A percentile compares a stretch with the other conserved stretches of the same genome.
Evolutionary conservation across 2,329 filamentous ascomycete species (phyloP).

Genomic region (Coniochaeta sp.): DNA sequence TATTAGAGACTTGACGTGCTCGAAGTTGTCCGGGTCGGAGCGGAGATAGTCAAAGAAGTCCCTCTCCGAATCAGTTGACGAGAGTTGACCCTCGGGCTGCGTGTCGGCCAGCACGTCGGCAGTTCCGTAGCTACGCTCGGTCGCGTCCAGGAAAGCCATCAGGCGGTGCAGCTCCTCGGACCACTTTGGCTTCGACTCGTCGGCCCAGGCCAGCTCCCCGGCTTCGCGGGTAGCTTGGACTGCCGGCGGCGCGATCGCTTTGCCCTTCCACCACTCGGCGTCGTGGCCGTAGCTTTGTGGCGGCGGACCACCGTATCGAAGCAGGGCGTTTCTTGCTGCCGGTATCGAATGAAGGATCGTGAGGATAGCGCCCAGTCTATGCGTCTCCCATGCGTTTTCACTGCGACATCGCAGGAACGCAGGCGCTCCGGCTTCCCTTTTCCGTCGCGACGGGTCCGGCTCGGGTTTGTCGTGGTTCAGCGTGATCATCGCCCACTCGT

Average conservation of each 20-base stretch:
- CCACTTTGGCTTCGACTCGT: constrained; percentile 28
- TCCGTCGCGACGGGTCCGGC: constrained; percentile 34
- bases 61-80: constrained; percentile 26
- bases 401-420: constrained; percentile 42
- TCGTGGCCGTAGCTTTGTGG: constrained; percentile 45
- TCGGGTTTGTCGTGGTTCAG: constrained; percentile 25
- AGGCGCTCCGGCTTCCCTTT: constrained; percentile 34
- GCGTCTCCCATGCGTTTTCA: constrained; percentile 17
- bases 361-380: constrained; percentile 44
- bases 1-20: constrained; percentile 4
- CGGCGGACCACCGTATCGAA: constrained; percentile 30
- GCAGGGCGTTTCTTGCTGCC: constrained; percentile 46
- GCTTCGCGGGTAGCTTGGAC: constrained; percentile 22
- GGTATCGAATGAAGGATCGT: constrained; percentile 56
- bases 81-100: constrained; percentile 21
- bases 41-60: constrained; percentile 36
- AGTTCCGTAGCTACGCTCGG: constrained; percentile 52
- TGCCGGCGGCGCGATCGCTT: constrained; percentile 36
- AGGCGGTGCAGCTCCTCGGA: constrained; percentile 52
- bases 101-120: constrained; percentile 37
- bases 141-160: constrained; percentile 55
- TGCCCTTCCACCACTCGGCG: constrained; percentile 55
- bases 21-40: not conserved
- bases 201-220: constrained; percentile 22
- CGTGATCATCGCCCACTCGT: constrained; percentile 53